Evolutionary conservation across 352 stramenopile genomes (phyloP).

Genomic region (Globisporangium alternatum): DNA sequence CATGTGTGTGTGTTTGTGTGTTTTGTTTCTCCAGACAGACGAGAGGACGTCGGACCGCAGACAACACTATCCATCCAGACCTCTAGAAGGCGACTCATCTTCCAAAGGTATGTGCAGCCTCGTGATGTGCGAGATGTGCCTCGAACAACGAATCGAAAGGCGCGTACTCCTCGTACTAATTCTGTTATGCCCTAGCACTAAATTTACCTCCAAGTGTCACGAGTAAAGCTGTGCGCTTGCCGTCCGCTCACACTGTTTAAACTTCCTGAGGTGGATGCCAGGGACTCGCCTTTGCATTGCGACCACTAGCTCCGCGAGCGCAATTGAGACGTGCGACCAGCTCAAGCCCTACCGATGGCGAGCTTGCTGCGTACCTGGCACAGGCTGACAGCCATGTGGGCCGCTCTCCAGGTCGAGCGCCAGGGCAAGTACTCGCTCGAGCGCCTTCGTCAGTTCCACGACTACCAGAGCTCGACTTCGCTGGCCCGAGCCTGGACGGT

Average conservation of each 20-base stretch:
- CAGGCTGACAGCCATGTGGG: slow-evolving; percentile 1
- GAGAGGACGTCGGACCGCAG: too few relatives aligned
- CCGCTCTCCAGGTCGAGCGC: slow-evolving; percentile 16
- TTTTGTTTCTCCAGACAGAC: too few relatives aligned
- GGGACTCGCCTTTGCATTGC: not conserved
- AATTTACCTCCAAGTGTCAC: not conserved
- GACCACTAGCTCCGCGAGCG: not conserved
- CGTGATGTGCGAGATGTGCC: too few relatives aligned
- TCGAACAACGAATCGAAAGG: too few relatives aligned
- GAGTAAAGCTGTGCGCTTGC: not conserved
- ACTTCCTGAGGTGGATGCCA: not conserved
- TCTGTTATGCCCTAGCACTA: not conserved
- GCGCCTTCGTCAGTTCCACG: slow-evolving; percentile 1
- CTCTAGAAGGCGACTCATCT: too few relatives aligned
- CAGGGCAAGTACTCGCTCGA: slow-evolving; percentile 17
- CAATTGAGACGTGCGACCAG: not conserved
- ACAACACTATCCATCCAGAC: too few relatives aligned
- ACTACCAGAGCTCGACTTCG: not conserved
- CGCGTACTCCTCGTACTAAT: not conserved
- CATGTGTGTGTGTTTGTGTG: too few relatives aligned
- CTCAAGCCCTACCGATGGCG: not conserved
- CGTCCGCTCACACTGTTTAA: not conserved
- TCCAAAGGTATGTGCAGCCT: too few relatives aligned
- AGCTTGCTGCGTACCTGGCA: not conserved
- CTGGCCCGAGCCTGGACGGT: not conserved